These are phyloP conservation scores for Cytospora chrysosperma DNA, from an alignment of 2,329 filamentous ascomycete species.

Conservation along the genomic window DNA sequence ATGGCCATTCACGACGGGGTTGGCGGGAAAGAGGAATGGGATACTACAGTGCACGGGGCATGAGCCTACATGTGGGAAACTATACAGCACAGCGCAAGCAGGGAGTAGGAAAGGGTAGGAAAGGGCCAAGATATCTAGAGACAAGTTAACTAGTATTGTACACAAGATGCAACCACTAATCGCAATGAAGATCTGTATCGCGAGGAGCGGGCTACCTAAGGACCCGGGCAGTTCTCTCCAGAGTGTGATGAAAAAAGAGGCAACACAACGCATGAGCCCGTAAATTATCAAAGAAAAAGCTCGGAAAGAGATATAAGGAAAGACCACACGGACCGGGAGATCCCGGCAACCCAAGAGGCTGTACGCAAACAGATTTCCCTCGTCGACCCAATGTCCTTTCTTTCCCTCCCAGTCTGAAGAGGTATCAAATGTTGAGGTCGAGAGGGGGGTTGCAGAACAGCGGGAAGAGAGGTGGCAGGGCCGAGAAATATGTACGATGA, in stretches of 20 bases:
- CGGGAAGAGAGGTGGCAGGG: slow-evolving; percentile 3
- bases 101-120: background rate
- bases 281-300: slow-evolving; percentile 25
- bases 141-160: slow-evolving; percentile 25
- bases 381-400: slow-evolving; percentile 9
- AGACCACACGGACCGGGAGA: slow-evolving; percentile 16
- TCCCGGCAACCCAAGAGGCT: slow-evolving; percentile 19
- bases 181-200: slow-evolving; percentile 18
- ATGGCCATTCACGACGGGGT: background rate
- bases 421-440: background rate
- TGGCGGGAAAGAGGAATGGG: no score
- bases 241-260: slow-evolving; percentile 17
- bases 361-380: slow-evolving; percentile 18
- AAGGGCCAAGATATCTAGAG: slow-evolving; percentile 8
- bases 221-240: slow-evolving; percentile 13
- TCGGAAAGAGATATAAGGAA: slow-evolving; percentile 24
- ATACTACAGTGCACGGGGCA: no score
- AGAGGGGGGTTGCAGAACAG: slow-evolving; percentile 5
- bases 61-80: background rate
- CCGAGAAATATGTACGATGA: slow-evolving; percentile 22
- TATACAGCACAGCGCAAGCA: background rate
- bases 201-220: slow-evolving; percentile 20
- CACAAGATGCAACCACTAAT: slow-evolving; percentile 23
- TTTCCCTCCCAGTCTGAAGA: slow-evolving; percentile 1
- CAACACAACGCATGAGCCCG: slow-evolving; percentile 24